Evolutionary conservation across 2,329 filamentous ascomycete species (phyloP), one percentile per base, ranked within the genome.

Genomic region (Chaetomiaceae sp.): DNA sequence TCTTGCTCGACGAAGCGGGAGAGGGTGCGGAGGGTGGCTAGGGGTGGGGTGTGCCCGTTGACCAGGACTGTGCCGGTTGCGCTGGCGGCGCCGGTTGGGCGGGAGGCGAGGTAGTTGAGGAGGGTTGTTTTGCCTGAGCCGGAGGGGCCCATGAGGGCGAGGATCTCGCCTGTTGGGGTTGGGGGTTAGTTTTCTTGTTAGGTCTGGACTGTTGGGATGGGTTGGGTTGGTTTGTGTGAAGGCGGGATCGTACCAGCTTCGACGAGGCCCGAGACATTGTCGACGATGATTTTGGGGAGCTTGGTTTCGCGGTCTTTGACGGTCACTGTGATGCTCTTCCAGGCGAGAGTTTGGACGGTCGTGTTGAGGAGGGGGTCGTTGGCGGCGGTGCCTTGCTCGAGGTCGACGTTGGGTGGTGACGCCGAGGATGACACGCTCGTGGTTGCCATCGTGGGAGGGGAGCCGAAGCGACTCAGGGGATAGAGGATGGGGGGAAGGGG

Each of bases 1-100:
- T 95, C 88, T 66, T 95, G 89, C 70, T 95, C 89, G 19, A 95
- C 89, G 63, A 90, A 95, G 41, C 82, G 82, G 48, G 80, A 85
- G 44, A 92, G 74, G 42, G 79, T 74, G 16, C 81, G 79, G 58
- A 92, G 85, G 0, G 72, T 71, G 7, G 72, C 65, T 7, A 73
- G 67, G 1, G 81, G 74, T 3, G 82, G 69, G 4, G 68, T 62
- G 2, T 63, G 65, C 25, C 86, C 86, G 65, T 93, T 90, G 58
- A 88, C 74, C 49, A 78, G 73, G 13, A 82, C 72, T 3, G 75
- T 65, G 6, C 79, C 73, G 5, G n/a, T 19, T 2, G 81, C 73
- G 10, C 77, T 78, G 16, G 73, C 73, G 10, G 46, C 40, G 30
- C 34, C 9, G 27, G 76, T 70, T 0, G 74, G 72, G 72, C 71